Base-by-base conservation (phyloP, 306 rosid genomes). In the Rosa multiflora region DNA sequence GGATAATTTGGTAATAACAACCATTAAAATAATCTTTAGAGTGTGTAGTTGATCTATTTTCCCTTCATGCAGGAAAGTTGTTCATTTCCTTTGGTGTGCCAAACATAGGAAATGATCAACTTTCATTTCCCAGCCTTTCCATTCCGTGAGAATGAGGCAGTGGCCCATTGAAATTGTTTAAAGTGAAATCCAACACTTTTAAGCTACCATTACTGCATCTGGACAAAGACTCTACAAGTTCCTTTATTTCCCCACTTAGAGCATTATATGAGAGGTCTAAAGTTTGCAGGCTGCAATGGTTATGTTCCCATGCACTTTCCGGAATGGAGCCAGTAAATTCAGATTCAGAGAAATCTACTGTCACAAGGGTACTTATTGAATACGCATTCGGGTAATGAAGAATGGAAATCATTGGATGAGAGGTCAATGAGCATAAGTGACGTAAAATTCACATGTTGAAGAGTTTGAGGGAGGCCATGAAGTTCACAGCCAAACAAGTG, bases 381-480 rank as follows among this genome's bases (percentile, higher is more conserved):
- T 18, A 76, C 21, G 62, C 72, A 63, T 5, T 17, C 5, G 4
- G 79, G 72, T 17, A 76, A 46, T 4, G 71, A 42, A 59, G 58
- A 61, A 43, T 61, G 61, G 21, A 62, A 44, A 15, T 29, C 0
- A 21, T 61, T 76, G 2, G 0, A 0, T 43, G 46, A 67, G 6
- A 63, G 0, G 18, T 62, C 49, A 3, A 76, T 5, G 62, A 17
- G n/a, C 51, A 10, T 0, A 0, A 76, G 72, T 2, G 72, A 76
- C 17, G 79, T 76, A 14, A 63, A 76, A 55, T 76, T 76, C 10
- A 63, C 40, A 26, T 4, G 14, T 11, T 15, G 43, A 63, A 32
- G 9, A 10, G 40, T 29, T 32, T 29, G 43, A 63, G 43, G 40
- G 68, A 29, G 51, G 51, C 1, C 11, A 10, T 1, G 3, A 10